These are phyloP conservation scores for Carex parvula DNA, from an alignment of 176 grass and related monocot genomes.

Conservation along the genomic window DNA sequence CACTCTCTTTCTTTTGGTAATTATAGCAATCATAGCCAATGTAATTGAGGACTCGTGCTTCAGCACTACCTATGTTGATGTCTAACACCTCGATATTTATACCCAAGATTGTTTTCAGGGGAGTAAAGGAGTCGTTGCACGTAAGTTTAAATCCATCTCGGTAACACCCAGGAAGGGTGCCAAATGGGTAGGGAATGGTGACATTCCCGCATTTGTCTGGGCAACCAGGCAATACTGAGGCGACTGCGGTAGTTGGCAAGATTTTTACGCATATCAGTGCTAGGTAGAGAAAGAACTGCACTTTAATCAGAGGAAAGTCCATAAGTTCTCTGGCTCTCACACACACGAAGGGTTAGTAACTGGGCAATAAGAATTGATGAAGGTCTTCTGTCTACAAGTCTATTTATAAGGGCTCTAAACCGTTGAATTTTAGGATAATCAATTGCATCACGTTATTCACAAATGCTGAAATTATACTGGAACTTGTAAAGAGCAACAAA, in stretches of 20 bases:
- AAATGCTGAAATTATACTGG: too few relatives aligned
- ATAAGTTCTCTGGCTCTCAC: too few relatives aligned
- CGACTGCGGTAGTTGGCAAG: neutral
- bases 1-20: accelerated
- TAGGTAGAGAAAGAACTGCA: neutral
- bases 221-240: slow-evolving; percentile 3
- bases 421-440: too few relatives aligned
- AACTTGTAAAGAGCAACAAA: too few relatives aligned
- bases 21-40: neutral
- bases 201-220: slow-evolving; percentile 31
- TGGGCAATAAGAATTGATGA: too few relatives aligned
- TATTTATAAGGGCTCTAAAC: too few relatives aligned
- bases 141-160: slow-evolving; percentile 18
- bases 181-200: slow-evolving; percentile 36
- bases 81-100: neutral
- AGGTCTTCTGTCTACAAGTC: too few relatives aligned
- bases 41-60: neutral
- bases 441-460: too few relatives aligned
- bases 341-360: too few relatives aligned
- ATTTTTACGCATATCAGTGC: neutral
- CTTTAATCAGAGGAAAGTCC: too few relatives aligned
- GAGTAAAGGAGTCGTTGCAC: neutral
- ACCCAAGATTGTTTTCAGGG: neutral
- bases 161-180: slow-evolving; percentile 23
- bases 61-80: neutral